Evolutionary conservation across 2,329 filamentous ascomycete species (phyloP), one percentile per base, ranked within the genome.

Genomic region (Parastagonospora avenae): DNA sequence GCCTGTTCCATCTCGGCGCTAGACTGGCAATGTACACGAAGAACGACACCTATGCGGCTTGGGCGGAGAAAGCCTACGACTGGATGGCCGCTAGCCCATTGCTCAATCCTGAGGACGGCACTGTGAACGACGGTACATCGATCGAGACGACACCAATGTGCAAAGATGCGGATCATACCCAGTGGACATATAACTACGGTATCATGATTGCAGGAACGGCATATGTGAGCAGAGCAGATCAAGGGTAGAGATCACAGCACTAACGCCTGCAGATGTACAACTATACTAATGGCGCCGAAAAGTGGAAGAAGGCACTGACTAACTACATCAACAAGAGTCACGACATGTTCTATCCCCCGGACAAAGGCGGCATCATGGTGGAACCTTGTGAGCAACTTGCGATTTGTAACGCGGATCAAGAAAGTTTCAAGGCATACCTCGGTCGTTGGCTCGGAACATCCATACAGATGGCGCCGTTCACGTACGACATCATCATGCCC

Each of bases 401-500:
- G 16, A 71, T 71, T 41, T 80, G 77, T 62, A 66, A 80, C 61
- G 63, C 68, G 24, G 77, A 80, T 52, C 76, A 79, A 53, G 70
- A 70, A 15, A 76, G 73, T 37, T 77, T 76, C 64, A 76, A 76
- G 65, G 76, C 76, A n/a, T 78, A 77, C 53, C 67, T 79, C 8
- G 64, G 74, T 3, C 75, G 77, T 51, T 79, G 76, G 74, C 72
- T 82, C 73, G 83, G 82, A 11, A 76, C 79, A 3, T 79, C 83
- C 4, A 79, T 79, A 0, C 81, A 86, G 59, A 74, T 86, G 50
- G 84, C 82, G 0, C 84, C 85, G 0, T 85, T 80, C 60, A 82
- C 82, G 2, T 72, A 74, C 53, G 70, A 79, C 31, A 63, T 66
- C 8, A 76, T 88, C 46, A 76, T 82, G 63, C 77, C 81, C 0